Conservation (phyloP, 192 early-diverging fungal species). For the Tieghemiomyces parasiticus region DNA sequence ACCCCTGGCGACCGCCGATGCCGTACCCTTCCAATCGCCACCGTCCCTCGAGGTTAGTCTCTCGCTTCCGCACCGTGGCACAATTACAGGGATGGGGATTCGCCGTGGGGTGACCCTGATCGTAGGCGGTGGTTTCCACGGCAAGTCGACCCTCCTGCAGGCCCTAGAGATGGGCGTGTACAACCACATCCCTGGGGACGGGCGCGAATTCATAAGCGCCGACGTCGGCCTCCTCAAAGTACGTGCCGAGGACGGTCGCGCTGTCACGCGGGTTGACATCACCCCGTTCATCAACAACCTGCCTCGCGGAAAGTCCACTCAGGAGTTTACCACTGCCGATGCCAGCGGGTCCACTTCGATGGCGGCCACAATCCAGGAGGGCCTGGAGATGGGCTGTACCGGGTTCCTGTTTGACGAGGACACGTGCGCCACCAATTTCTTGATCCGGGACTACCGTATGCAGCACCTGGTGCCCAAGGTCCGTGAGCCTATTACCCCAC, state of each 20-base stretch:
- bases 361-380: slow-evolving; percentile 40
- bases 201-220: slow-evolving; percentile 34
- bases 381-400: slow-evolving; percentile 23
- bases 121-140: slow-evolving; percentile 36
- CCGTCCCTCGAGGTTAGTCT: slow-evolving; percentile 19
- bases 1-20: slow-evolving; percentile 16
- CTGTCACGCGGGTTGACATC: slow-evolving; percentile 26
- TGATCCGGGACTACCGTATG: slow-evolving; percentile 40
- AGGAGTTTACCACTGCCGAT: slow-evolving; percentile 25
- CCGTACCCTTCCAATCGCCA: slow-evolving; percentile 25
- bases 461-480: slow-evolving; percentile 25
- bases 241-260: slow-evolving; percentile 36
- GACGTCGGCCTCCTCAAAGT: slow-evolving; percentile 23
- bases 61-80: slow-evolving; percentile 28
- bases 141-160: slow-evolving; percentile 41
- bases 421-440: slow-evolving; percentile 43
- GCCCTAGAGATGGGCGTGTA: slow-evolving; percentile 36
- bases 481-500: slow-evolving; percentile 40
- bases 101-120: slow-evolving; percentile 32
- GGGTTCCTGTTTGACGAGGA: slow-evolving; percentile 39
- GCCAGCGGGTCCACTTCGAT: slow-evolving; percentile 40
- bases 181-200: slow-evolving; percentile 38
- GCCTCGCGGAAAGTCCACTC: slow-evolving; percentile 28
- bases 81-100: slow-evolving; percentile 33
- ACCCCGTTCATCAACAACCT: slow-evolving; percentile 36